Percentiles rank a stretch among this genome's conserved stretches.
phyloP scores from a whole-genome alignment of 225 moss, liverwort and hornwort genomes.

The Marchantia paleacea region DNA sequence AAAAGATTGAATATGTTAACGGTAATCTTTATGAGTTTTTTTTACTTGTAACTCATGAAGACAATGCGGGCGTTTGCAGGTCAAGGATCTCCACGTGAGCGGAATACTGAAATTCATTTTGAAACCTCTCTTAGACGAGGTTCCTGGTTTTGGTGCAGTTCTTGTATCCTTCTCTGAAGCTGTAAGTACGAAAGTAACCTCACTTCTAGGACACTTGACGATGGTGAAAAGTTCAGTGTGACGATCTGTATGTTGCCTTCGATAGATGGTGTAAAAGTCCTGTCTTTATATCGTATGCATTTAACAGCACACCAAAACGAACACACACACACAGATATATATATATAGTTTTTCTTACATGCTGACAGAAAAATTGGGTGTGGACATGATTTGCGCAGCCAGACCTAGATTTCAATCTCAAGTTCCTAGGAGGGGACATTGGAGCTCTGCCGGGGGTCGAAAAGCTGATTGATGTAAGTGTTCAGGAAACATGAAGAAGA shows the following conservation, averaged over 20 bases:
- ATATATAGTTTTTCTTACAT: neutral
- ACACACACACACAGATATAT: too few species aligned
- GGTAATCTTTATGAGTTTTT: too few species aligned
- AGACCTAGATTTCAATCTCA: slow-evolving; percentile 72
- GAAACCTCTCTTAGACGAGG: slow-evolving; percentile 67
- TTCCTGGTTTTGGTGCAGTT: slow-evolving; percentile 89
- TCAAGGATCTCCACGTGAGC: slow-evolving; percentile 59
- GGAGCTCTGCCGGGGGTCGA: slow-evolving; percentile 73
- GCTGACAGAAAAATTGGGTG: neutral
- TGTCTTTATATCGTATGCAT: too few species aligned
- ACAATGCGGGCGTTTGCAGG: slow-evolving; percentile 34
- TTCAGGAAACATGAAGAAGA: too few species aligned
- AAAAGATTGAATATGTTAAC: too few species aligned
- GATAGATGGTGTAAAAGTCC: neutral
- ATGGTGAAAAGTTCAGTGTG: too few species aligned
- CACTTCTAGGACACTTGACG: neutral
- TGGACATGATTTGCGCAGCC: slow-evolving; percentile 49
- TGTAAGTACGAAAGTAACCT: slow-evolving; percentile 38
- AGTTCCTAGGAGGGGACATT: slow-evolving; percentile 75
- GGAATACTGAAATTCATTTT: slow-evolving; percentile 76
- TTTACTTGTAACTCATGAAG: neutral
- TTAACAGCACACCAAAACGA: too few species aligned
- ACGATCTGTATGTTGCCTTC: too few species aligned
- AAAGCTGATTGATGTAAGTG: slow-evolving; percentile 83
- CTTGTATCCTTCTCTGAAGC: slow-evolving; percentile 67